Evolutionary conservation across 2,329 filamentous ascomycete species (phyloP), one percentile per base, ranked within the genome.

Genomic region (Fusarium penzigii): DNA sequence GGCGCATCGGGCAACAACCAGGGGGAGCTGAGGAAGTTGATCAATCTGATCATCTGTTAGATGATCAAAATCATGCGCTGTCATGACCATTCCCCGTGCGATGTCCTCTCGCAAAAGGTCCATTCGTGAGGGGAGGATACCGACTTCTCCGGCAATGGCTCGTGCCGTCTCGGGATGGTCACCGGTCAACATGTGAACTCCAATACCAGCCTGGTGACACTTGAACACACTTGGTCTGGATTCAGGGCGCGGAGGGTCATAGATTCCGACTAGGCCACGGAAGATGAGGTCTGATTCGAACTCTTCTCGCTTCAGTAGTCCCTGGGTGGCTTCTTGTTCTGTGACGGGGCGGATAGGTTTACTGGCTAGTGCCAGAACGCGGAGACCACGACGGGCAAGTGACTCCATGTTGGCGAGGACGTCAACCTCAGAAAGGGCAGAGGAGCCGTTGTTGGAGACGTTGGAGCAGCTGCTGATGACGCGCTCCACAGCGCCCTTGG

Each of bases 1-100:
- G 2, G 85, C 83, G 63, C 86, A 89, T n/a, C 87, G 80, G 29
- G 86, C 86, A 39, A 89, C 83, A 2, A 89, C 86, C 3, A 88
- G 72, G 1, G 86, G 86, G 2, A 89, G 69, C 8, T 84, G 76
- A 0, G 83, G 82, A 3, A 89, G 76, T 1, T 68, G 65, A 52
- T 89, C 86, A 16, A 89, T 82, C 58, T 88, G 75, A 0, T 78
- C 76, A 41, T 88, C 83, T 0, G 77, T 76, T 9, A 89, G 71
- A 34, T 78, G 77, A 58, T 89, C 86, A 52, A 90, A 88, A 52
- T 86, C 78, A 17, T 79, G 71, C 1, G 83, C 84, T 2, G 82
- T 82, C 80, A 85, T 86, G 17, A 86, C 81, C 72, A 86, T 81
- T 3, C 76, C 75, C 11, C 78, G 74, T 9, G 78, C 72, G 12